Base-by-base conservation (phyloP, 176 grass and related monocot species). In the Coix lacrymajobi region DNA sequence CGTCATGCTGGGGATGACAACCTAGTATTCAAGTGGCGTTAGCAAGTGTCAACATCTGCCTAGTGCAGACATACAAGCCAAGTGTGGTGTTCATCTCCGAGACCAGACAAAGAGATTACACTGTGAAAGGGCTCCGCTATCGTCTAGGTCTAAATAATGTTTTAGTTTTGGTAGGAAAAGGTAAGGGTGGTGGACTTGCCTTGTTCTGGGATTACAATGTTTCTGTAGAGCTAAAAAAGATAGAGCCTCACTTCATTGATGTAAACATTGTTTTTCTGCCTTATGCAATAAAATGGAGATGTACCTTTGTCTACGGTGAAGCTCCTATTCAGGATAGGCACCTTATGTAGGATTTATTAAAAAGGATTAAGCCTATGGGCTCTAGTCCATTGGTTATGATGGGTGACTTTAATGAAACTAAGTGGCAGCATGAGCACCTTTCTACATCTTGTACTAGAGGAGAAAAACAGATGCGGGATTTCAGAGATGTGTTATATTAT, bases 401-500 rank as follows among this genome's bases (percentile, higher is more conserved):
- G 0, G 62, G 62, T 0, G 62, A 65, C 1, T 65, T 65, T 9
- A 65, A 65, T 19, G 30, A 65, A 32, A 5, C 30, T 1, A 65
- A 34, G 30, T 33, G 62, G 62, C 28, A 31, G 0, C 12, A 16
- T 32, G 62, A 65, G 3, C 62, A 65, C 2, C 9, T 65, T 0
- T 65, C 62, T 0, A 0, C 15, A 1, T 19, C 30, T 1, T 14
- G 15, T 0, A n/a, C n/a, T n/a, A 32, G 29, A 3, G 5, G 29
- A 19, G 29, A 65, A 34, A 65, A 15, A 2, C 30, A 33, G 3
- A 65, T 65, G 30, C 0, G 4, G 6, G 14, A 33, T 1, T 65
- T 65, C 2, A 3, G 30, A 8, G 30, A 65, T 3, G 30, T 65
- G 0, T 2, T 34, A 0, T 65, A 0, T 2, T 34, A 0, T 65